Conservation (phyloP, 306 rosid species). For the Cicer pinnatifidum region DNA sequence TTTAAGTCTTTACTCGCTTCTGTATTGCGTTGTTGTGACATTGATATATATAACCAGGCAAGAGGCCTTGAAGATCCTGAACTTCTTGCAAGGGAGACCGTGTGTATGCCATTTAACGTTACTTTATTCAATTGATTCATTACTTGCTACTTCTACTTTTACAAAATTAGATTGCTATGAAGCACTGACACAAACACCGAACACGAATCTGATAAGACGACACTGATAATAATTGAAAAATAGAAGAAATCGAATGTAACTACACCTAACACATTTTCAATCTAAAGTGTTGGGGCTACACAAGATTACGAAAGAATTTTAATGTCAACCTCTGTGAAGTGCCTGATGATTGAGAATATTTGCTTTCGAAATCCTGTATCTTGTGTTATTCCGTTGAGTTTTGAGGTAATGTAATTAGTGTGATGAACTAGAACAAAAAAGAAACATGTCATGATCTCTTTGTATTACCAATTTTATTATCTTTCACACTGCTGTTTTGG, state of each 20-base stretch:
- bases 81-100: slow-evolving; percentile 89
- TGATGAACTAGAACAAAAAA: slow-evolving; percentile 7
- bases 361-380: slow-evolving; percentile 18
- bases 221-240: no score
- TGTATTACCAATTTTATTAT: slow-evolving; percentile 7
- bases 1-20: slow-evolving; percentile 64
- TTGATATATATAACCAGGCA: slow-evolving; percentile 74
- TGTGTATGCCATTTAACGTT: slow-evolving; percentile 64
- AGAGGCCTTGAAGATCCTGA: slow-evolving; percentile 91
- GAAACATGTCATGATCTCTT: slow-evolving; percentile 23
- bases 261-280: no score
- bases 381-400: not conserved
- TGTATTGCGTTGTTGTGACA: slow-evolving; percentile 71
- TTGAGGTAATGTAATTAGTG: slow-evolving; percentile 3
- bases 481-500: not conserved
- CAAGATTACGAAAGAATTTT: not conserved
- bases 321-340: slow-evolving; percentile 1
- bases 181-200: no score
- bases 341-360: not conserved
- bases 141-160: not conserved
- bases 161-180: not conserved
- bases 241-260: no score
- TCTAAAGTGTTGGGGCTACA: no score
- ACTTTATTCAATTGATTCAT: slow-evolving; percentile 8
- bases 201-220: no score